Evolutionary conservation across 164 flowering plant species (phyloP).

Genomic region (Chimonanthus praecox): DNA sequence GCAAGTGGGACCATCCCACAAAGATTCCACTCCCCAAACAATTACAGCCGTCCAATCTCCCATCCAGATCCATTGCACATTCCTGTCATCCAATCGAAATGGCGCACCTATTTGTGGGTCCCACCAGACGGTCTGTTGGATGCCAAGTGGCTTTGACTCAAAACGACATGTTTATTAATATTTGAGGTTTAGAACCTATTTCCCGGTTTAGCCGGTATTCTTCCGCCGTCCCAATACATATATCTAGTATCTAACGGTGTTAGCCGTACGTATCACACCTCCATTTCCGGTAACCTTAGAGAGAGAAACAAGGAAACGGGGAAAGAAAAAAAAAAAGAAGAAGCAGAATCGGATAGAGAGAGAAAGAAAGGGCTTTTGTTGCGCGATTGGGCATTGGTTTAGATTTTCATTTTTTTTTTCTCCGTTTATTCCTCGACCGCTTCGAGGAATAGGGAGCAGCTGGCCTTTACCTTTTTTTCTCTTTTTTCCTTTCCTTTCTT

Average conservation of each 20-base stretch:
- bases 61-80: neutral
- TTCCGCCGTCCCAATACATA: neutral
- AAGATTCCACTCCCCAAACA: neutral
- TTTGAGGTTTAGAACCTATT: neutral
- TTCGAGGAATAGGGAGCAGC: neutral
- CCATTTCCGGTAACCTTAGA: neutral
- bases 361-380: neutral
- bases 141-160: no score
- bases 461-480: neutral
- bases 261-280: neutral
- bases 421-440: neutral
- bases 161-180: neutral
- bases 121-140: neutral
- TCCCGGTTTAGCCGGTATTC: conserved; percentile 1
- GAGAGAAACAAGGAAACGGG: neutral
- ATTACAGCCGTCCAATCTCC: neutral
- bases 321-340: neutral
- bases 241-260: neutral
- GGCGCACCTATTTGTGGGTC: neutral
- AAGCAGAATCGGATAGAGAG: neutral
- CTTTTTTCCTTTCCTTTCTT: neutral
- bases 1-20: neutral
- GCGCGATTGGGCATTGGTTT: neutral
- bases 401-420: neutral
- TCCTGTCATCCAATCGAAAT: no score